A percentile compares a stretch with the other conserved stretches of the same genome.
phyloP scores from a whole-genome alignment of 805 yeast species.

The Candida verbasci region DNA sequence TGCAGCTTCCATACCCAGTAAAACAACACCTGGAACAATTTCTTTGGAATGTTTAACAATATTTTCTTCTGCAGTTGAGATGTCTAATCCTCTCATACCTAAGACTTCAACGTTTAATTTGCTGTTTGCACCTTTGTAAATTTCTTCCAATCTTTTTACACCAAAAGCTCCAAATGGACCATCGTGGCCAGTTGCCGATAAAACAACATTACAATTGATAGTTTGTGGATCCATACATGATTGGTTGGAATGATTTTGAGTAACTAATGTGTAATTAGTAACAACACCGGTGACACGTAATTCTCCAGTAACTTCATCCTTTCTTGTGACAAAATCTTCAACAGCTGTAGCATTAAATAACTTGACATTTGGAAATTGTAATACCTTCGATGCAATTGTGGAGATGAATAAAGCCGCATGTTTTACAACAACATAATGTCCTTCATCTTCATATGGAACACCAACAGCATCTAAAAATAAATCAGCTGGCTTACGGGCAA shows the following conservation, averaged over 20 bases:
- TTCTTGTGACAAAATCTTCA: slow-evolving; percentile 73
- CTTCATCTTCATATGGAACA: slow-evolving; percentile 71
- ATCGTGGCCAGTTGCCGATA: slow-evolving; percentile 77
- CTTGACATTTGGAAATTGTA: slow-evolving; percentile 69
- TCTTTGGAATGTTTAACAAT: slow-evolving; percentile 68
- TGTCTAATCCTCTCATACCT: slow-evolving; percentile 76
- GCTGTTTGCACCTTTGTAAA: slow-evolving; percentile 38
- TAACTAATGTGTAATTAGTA: slow-evolving; percentile 77
- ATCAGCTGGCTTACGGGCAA: slow-evolving; percentile 76
- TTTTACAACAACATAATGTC: slow-evolving; percentile 74
- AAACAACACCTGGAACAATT: slow-evolving; percentile 60
- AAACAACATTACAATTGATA: slow-evolving; percentile 58
- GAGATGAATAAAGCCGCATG: slow-evolving; percentile 78
- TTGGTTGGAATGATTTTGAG: slow-evolving; percentile 71
- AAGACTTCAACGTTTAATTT: slow-evolving; percentile 35
- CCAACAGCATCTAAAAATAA: slow-evolving; percentile 59
- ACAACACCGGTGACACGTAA: slow-evolving; percentile 74
- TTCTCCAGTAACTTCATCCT: slow-evolving; percentile 50
- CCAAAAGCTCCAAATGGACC: slow-evolving; percentile 81
- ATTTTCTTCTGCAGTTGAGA: slow-evolving; percentile 73
- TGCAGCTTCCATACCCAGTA: slow-evolving; percentile 75
- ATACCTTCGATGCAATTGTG: slow-evolving; percentile 63
- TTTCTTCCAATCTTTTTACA: slow-evolving; percentile 54
- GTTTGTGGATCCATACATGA: slow-evolving; percentile 83
- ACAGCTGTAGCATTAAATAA: slow-evolving; percentile 78